Conservation (phyloP, 164 flowering plant genomes). For the Liriodendron chinense region DNA sequence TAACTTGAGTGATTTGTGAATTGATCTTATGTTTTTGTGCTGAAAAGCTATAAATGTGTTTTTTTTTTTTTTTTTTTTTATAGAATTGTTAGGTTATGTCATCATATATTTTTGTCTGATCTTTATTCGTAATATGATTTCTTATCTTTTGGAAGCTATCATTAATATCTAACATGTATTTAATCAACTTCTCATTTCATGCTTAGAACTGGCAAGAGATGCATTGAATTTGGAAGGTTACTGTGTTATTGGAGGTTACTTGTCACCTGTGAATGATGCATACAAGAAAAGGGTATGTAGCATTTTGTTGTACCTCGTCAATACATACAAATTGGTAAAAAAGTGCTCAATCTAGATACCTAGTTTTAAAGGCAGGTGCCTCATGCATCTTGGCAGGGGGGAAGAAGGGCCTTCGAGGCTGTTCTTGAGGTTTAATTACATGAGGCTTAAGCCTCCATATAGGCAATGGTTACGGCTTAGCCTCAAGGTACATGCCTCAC, state of each 20-base stretch:
- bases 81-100: too few relatives aligned
- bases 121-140: too few relatives aligned
- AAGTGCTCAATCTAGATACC: neutral
- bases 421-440: neutral
- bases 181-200: constrained; percentile 11
- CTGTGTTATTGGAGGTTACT: constrained; percentile 76
- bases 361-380: neutral
- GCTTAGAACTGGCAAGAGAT: constrained; percentile 86
- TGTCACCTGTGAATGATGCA: constrained; percentile 94
- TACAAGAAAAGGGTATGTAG: constrained; percentile 70
- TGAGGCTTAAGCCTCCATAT: neutral
- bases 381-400: neutral
- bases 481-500: too few relatives aligned
- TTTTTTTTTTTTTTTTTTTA: too few relatives aligned
- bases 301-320: too few relatives aligned
- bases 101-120: too few relatives aligned
- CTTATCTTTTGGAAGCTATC: neutral
- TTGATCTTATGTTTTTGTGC: too few relatives aligned
- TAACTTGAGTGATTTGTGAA: too few relatives aligned
- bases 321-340: neutral
- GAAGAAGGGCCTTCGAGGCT: neutral
- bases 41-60: too few relatives aligned
- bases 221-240: constrained; percentile 64
- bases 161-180: neutral
- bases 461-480: neutral